Percentiles rank a stretch among this genome's conserved stretches.
Evolutionary conservation across 768 basidiomycete species (phyloP).

Genomic region (Lactifluus echinatus): DNA sequence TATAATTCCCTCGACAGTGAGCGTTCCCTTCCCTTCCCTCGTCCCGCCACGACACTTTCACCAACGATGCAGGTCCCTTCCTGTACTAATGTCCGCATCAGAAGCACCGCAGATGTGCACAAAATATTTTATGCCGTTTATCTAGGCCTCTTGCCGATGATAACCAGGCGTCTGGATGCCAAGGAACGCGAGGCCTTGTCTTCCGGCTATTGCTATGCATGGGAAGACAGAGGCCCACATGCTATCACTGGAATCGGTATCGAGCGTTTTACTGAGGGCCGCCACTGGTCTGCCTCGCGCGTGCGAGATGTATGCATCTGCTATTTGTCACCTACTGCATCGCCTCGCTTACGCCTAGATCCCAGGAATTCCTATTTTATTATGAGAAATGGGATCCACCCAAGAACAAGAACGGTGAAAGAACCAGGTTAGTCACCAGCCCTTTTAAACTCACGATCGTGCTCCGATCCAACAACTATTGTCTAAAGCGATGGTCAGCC

Average conservation of each 20-base stretch:
- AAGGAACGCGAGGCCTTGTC: constrained; percentile 61
- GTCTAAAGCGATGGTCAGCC: constrained; percentile 31
- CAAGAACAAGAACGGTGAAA: constrained; percentile 32
- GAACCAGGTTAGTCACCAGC: constrained; percentile 20
- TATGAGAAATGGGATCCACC: constrained; percentile 39
- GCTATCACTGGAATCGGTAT: constrained; percentile 74
- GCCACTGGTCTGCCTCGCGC: constrained; percentile 80
- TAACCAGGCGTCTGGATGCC: constrained; percentile 73
- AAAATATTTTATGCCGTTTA: constrained; percentile 77
- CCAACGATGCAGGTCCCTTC: constrained; percentile 65
- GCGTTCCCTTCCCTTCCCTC: constrained; percentile 15
- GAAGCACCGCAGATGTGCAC: constrained; percentile 71
- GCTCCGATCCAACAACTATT: constrained; percentile 7
- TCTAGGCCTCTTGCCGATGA: constrained; percentile 56
- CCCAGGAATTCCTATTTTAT: constrained; percentile 48
- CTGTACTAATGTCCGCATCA: constrained; percentile 64
- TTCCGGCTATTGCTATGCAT: constrained; percentile 77
- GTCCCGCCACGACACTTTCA: constrained; percentile 22
- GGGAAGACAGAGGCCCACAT: constrained; percentile 82
- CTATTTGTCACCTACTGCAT: background rate
- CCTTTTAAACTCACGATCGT: constrained; percentile 14
- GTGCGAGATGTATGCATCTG: constrained; percentile 39
- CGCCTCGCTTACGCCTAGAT: constrained; percentile 2
- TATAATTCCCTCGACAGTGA: constrained; percentile 17
- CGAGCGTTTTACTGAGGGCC: constrained; percentile 74